These are phyloP conservation scores for Pisolithus orientalis DNA, from an alignment of 768 basidiomycete genomes.

Conservation along the genomic window DNA sequence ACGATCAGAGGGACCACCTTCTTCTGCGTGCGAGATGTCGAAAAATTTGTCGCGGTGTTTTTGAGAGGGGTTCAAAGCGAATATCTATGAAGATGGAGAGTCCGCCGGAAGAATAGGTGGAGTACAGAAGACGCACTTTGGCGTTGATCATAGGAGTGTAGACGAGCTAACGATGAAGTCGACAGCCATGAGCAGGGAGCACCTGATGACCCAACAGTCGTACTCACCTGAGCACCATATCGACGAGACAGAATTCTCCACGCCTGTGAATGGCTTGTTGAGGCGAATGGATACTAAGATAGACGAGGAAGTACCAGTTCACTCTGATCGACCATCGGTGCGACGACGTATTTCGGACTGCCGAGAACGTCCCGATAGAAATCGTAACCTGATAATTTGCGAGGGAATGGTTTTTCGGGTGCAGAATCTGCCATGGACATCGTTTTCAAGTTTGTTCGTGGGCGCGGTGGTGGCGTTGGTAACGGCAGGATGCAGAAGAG, in stretches of 20 bases:
- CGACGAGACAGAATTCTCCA: conserved; percentile 81
- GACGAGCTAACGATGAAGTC: too few relatives aligned
- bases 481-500: too few relatives aligned
- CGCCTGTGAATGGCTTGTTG: conserved; percentile 44
- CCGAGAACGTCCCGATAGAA: conserved; percentile 77
- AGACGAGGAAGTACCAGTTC: conserved; percentile 64
- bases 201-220: neutral
- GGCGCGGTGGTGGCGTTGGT: too few relatives aligned
- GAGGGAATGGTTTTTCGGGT: too few relatives aligned
- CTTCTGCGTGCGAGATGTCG: conserved; percentile 66
- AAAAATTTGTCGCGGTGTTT: conserved; percentile 59
- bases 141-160: conserved; percentile 96
- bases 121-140: conserved; percentile 40
- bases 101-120: neutral
- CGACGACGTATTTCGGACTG: conserved; percentile 84
- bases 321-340: conserved; percentile 98
- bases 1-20: conserved; percentile 70
- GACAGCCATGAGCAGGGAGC: too few relatives aligned
- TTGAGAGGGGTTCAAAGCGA: conserved; percentile 27
- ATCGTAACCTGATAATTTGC: conserved; percentile 61
- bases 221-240: conserved; percentile 69
- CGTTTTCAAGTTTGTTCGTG: too few relatives aligned
- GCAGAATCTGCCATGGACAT: too few relatives aligned
- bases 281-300: neutral
- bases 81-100: conserved; percentile 44